Percentiles rank a stretch among this genome's conserved stretches.
These are phyloP conservation scores for Andalucia godoyi DNA, from an alignment of 78 protist genomes.

Conservation along the genomic window DNA sequence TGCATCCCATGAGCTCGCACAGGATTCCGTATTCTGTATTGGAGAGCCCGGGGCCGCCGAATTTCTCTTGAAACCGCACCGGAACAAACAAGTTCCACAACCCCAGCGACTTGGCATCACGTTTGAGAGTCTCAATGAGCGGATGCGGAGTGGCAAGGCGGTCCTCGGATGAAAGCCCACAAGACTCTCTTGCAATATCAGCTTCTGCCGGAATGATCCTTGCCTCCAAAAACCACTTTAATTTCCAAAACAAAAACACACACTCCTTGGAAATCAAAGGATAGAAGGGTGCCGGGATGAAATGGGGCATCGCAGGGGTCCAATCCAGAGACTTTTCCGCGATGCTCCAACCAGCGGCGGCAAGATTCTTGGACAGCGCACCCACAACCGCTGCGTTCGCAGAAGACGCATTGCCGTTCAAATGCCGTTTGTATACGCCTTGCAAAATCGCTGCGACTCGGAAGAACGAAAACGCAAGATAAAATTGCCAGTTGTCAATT, in stretches of 20 bases:
- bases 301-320: too few species aligned
- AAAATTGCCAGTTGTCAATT: slow-evolving; percentile 1
- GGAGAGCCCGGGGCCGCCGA: slow-evolving; percentile 27
- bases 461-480: slow-evolving; percentile 27
- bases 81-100: slow-evolving; percentile 46
- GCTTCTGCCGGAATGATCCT: too few species aligned
- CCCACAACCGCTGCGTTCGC: not conserved
- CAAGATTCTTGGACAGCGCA: not conserved
- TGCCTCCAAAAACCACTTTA: too few species aligned
- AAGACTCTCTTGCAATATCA: too few species aligned
- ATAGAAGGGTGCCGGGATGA: not conserved
- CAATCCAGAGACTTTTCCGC: too few species aligned
- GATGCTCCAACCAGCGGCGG: not conserved
- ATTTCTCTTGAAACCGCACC: not conserved
- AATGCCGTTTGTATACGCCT: slow-evolving; percentile 41
- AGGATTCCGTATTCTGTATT: slow-evolving; percentile 50
- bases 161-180: not conserved
- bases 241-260: too few species aligned
- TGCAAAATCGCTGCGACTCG: slow-evolving; percentile 41
- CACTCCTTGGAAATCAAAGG: not conserved
- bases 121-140: not conserved
- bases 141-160: not conserved
- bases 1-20: slow-evolving; percentile 43
- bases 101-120: not conserved
- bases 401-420: slow-evolving; percentile 25